Conservation (phyloP, 2,329 filamentous ascomycete genomes). For the Colletotrichum cuscutae region DNA sequence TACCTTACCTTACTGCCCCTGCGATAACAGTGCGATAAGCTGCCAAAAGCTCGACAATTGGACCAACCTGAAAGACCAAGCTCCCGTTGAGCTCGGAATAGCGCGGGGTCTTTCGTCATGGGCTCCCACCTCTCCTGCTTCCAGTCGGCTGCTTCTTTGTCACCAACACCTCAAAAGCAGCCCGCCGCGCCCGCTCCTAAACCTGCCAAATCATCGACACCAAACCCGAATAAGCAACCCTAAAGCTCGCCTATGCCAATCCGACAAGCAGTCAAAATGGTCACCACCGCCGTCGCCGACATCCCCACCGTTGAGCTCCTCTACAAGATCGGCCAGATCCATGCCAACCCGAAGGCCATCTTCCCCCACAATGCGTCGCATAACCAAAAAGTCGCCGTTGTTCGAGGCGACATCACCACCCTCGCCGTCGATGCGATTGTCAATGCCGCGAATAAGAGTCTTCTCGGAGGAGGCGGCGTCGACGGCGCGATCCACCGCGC, state of each 20-base stretch:
- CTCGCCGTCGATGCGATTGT: conserved; percentile 86
- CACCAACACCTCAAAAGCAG: not conserved
- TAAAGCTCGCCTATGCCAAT: conserved; percentile 14
- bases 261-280: conserved; percentile 43
- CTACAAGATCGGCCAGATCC: conserved; percentile 69
- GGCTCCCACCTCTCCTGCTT: conserved; percentile 10
- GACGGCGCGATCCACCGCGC: conserved; percentile 88
- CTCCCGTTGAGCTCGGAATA: not conserved
- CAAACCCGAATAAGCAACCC: not conserved
- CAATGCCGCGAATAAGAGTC: conserved; percentile 85
- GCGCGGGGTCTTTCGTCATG: conserved; percentile 32
- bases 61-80: not conserved
- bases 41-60: not conserved
- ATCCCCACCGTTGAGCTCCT: conserved; percentile 73
- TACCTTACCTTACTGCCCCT: too few relatives aligned
- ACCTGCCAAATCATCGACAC: not conserved
- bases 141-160: not conserved
- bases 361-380: conserved; percentile 52
- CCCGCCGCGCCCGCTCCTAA: not conserved
- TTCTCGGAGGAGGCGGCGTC: conserved; percentile 91
- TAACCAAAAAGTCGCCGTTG: conserved; percentile 77
- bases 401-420: conserved; percentile 83
- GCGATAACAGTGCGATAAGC: too few relatives aligned
- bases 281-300: conserved; percentile 57
- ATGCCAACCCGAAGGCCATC: conserved; percentile 38